Conservation (phyloP, 805 yeast genomes). For the Suhomyces canberraensis region DNA sequence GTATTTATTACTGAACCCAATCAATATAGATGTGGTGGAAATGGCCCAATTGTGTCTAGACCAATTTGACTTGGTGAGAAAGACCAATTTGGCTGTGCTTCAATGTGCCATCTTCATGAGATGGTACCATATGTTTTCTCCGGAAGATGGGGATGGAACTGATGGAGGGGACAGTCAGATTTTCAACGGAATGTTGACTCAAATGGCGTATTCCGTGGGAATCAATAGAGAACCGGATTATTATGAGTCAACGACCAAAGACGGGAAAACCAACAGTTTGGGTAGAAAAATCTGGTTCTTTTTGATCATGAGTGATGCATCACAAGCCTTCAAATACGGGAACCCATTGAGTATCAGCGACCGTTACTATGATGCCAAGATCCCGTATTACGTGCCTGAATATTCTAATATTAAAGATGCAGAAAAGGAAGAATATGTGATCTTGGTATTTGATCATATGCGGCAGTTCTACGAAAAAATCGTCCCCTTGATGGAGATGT, state of each 20-base stretch:
- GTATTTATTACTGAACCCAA: conserved; percentile 19
- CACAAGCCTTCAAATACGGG: conserved; percentile 32
- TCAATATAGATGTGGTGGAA: conserved; percentile 17
- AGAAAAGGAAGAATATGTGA: conserved; percentile 35
- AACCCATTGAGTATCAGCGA: conserved; percentile 29
- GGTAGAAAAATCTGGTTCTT: conserved; percentile 59
- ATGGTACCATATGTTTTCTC: conserved; percentile 49
- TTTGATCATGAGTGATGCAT: conserved; percentile 26
- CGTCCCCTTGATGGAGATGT: conserved; percentile 21
- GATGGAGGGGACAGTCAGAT: conserved; percentile 61
- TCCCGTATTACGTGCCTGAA: conserved; percentile 34
- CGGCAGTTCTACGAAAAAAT: conserved; percentile 24
- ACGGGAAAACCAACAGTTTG: conserved; percentile 30
- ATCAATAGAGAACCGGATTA: conserved; percentile 48
- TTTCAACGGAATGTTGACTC: conserved; percentile 29
- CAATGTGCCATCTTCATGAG: conserved; percentile 61
- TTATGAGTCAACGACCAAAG: conserved; percentile 28
- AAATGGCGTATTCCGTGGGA: conserved; percentile 46
- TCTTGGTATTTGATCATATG: conserved; percentile 27
- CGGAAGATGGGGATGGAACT: conserved; percentile 58
- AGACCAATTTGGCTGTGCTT: conserved; percentile 49
- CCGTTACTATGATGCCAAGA: conserved; percentile 25
- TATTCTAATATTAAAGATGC: conserved; percentile 31
- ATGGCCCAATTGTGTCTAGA: conserved; percentile 35
- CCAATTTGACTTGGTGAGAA: conserved; percentile 37